Evolutionary conservation across 202 grass and related monocot species (phyloP), one percentile per base, ranked within the genome.

Genomic region (Miscanthus sacchariflorus): DNA sequence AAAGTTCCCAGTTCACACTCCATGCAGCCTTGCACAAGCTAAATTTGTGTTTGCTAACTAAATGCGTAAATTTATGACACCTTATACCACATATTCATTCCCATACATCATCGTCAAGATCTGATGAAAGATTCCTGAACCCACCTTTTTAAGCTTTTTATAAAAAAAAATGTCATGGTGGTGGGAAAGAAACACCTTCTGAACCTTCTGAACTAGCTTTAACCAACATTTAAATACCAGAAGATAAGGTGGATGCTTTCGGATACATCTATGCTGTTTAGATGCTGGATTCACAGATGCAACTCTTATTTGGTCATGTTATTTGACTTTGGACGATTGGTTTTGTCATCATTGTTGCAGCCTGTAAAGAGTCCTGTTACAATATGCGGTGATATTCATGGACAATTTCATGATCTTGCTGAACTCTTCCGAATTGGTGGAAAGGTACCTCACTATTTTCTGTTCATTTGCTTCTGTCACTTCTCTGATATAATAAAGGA

Each of bases 361-460:
- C 94, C 96, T 83, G 96, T 99, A 38, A 99, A 95, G 74, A 99
- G 94, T 73, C 96, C 96, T 50, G 96, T 99, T 70, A 99, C 94
- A 88, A 96, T 99, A 83, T 99, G 96, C 80, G 96, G 96, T 88
- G 96, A 99, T 81, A 99, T 99, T 90, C 96, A 99, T 78, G 96
- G 96, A 63, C 96, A 99, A 85, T 99, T 99, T 92, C 96, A 99
- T 84, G 96, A 99, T 90, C 96, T 99, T 72, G 96, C 94, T 39
- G 96, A 99, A 88, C 91, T 99, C 70, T 99, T 99, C 82, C 93
- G 94, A 84, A 99, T 99, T 86, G 96, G 96, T 48, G 94, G 97
- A 33, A 99, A 95, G 97, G 97, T 99, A 91, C 33, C 58, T 78
- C 40, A 7, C 81, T 84, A 64, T 90, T 56, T 83, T 33, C 18